phyloP scores from a whole-genome alignment of 352 stramenopile species.

The Phytophthora agathidicida region DNA sequence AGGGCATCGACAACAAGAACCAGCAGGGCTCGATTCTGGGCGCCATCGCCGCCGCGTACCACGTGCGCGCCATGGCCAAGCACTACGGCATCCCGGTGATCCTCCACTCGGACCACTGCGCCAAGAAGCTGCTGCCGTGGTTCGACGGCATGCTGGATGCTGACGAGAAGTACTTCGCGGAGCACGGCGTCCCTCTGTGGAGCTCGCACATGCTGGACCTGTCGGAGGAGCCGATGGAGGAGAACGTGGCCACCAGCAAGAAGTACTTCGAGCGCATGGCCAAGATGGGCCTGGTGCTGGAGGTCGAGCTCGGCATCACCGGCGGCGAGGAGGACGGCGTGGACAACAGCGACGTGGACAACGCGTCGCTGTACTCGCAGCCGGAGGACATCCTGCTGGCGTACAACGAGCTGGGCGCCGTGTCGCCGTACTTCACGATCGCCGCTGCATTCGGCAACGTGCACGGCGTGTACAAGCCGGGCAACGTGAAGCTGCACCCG shows the following conservation, averaged over 20 bases:
- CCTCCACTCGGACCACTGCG: slow-evolving; percentile 99
- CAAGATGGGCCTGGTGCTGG: slow-evolving; percentile 96
- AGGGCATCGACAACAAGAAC: slow-evolving; percentile 96
- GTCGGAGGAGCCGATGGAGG: slow-evolving; percentile 97
- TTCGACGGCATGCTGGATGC: slow-evolving; percentile 97
- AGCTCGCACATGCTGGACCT: slow-evolving; percentile 99
- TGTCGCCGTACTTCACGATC: slow-evolving; percentile 95
- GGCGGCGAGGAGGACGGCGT: slow-evolving; percentile 99
- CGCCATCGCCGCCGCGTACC: slow-evolving; percentile 92
- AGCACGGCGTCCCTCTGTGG: slow-evolving; percentile 96
- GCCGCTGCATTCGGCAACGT: slow-evolving; percentile 66
- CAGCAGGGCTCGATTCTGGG: slow-evolving; percentile 79
- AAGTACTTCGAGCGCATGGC: slow-evolving; percentile 98
- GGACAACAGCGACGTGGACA: slow-evolving; percentile 96
- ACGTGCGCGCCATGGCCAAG: slow-evolving; percentile 96
- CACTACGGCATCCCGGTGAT: slow-evolving; percentile 97
- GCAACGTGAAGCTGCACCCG: slow-evolving; percentile 98
- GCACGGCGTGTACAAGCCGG: slow-evolving; percentile 98
- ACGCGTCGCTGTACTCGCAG: slow-evolving; percentile 87
- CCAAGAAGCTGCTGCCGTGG: slow-evolving; percentile 98
- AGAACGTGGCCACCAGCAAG: slow-evolving; percentile 98
- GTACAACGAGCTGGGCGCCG: slow-evolving; percentile 94
- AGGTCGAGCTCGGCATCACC: slow-evolving; percentile 99
- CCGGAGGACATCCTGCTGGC: slow-evolving; percentile 76
- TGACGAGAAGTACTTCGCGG: slow-evolving; percentile 96